Evolutionary conservation across 108 stramenopile genomes (phyloP).

Genomic region (Cyclostephanos tholiformis): DNA sequence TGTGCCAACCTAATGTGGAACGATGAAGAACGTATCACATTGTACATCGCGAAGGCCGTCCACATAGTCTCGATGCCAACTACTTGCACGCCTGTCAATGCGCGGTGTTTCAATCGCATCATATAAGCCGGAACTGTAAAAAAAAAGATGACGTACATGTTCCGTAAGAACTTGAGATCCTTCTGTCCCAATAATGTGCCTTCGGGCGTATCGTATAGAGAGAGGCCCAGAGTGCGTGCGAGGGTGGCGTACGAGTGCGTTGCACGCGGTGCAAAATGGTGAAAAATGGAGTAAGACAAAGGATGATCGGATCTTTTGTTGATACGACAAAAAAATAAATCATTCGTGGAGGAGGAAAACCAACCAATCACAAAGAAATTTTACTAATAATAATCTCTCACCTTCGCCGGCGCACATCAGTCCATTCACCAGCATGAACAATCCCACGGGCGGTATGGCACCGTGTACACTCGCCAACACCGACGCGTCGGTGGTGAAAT

Average conservation of each 20-base stretch:
- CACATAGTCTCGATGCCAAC: slow-evolving; percentile 70
- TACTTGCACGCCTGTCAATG: slow-evolving; percentile 51
- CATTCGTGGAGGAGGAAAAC: not conserved
- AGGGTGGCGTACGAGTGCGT: not conserved
- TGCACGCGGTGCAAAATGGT: not conserved
- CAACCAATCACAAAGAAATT: not conserved
- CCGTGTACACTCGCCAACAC: slow-evolving; percentile 64
- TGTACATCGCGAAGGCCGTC: slow-evolving; percentile 70
- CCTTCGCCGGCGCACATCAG: slow-evolving; percentile 75
- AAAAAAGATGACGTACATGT: slow-evolving; percentile 72
- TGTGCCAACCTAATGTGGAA: slow-evolving; percentile 33
- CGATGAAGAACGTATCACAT: slow-evolving; percentile 57
- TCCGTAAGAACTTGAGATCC: slow-evolving; percentile 73
- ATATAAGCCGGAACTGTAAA: slow-evolving; percentile 75
- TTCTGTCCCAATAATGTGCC: slow-evolving; percentile 76
- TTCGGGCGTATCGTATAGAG: not conserved
- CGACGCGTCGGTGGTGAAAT: slow-evolving; percentile 73
- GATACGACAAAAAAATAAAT: too few relatives aligned
- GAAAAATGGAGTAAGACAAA: not conserved
- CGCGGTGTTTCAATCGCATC: slow-evolving; percentile 71
- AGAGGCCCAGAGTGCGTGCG: too few relatives aligned
- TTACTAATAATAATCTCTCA: slow-evolving; percentile 6
- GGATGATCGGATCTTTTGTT: not conserved
- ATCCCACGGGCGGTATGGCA: slow-evolving; percentile 64
- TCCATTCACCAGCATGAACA: slow-evolving; percentile 71